Percentiles rank a stretch among this genome's conserved stretches.
Conservation (phyloP, 139 green algal species). For the Coelastrella sp. region DNA sequence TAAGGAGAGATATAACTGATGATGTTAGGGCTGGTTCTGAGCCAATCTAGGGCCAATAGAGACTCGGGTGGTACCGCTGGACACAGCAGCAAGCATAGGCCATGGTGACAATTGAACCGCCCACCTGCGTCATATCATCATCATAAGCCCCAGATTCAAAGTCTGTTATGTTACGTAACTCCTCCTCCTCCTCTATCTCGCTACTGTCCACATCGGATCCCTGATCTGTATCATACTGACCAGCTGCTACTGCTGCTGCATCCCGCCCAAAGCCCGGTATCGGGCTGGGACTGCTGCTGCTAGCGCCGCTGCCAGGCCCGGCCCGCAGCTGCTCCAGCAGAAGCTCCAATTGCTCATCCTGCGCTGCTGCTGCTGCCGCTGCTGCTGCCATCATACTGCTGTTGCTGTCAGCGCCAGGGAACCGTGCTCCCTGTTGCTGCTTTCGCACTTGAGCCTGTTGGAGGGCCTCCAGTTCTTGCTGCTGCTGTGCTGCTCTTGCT, state of each 20-base stretch:
- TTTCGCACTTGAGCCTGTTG: constrained; percentile 14
- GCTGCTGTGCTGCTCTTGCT: constrained; percentile 24
- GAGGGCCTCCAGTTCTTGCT: constrained; percentile 25
- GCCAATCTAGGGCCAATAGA: too few species aligned
- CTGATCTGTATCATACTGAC: too few species aligned
- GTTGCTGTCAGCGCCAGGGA: neutral
- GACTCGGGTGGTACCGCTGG: too few species aligned
- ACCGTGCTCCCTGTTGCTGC: neutral
- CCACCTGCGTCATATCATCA: neutral
- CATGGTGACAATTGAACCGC: too few species aligned
- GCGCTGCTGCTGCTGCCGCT: neutral
- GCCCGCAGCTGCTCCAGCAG: constrained; percentile 26
- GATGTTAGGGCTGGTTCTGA: too few species aligned
- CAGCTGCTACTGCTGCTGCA: too few species aligned
- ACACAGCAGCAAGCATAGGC: too few species aligned
- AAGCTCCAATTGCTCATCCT: constrained; percentile 42
- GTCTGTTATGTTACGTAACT: neutral
- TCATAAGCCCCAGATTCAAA: neutral
- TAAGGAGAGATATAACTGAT: too few species aligned
- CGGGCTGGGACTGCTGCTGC: neutral
- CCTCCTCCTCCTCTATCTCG: constrained; percentile 20
- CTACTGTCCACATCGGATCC: too few species aligned
- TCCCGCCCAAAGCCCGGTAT: neutral
- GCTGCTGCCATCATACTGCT: neutral
- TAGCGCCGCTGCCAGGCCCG: neutral